A percentile compares a stretch with the other conserved stretches of the same genome.
These are phyloP conservation scores for Fusarium penzigii DNA, from an alignment of 2,329 filamentous ascomycete species.

Conservation along the genomic window DNA sequence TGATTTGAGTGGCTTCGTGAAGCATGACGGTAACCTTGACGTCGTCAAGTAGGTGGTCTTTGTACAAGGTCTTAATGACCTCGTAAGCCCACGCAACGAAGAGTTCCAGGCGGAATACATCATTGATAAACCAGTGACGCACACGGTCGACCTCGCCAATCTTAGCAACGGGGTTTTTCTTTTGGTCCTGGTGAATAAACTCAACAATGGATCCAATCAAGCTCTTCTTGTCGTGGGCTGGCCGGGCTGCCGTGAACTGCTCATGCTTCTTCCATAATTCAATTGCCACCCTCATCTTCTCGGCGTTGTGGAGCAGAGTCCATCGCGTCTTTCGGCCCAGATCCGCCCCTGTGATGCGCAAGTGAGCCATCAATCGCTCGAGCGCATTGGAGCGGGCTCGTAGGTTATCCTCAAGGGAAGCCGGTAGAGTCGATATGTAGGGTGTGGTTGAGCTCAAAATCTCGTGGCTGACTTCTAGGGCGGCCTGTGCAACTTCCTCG, in stretches of 20 bases:
- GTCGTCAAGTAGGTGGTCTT: constrained; percentile 59
- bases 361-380: constrained; percentile 70
- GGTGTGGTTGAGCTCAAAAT: constrained; percentile 77
- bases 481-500: constrained; percentile 74
- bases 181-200: constrained; percentile 75
- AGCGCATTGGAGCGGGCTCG: constrained; percentile 71
- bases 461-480: constrained; percentile 75
- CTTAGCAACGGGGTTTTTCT: constrained; percentile 64
- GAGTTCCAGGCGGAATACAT: constrained; percentile 70
- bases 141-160: constrained; percentile 75
- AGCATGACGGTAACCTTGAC: constrained; percentile 55
- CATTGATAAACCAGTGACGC: constrained; percentile 83
- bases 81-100: constrained; percentile 80
- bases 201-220: constrained; percentile 74
- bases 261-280: constrained; percentile 83
- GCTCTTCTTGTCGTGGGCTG: constrained; percentile 64
- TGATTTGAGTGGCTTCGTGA: constrained; percentile 67
- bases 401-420: constrained; percentile 81
- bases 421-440: constrained; percentile 71
- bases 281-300: constrained; percentile 81
- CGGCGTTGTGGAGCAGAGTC: constrained; percentile 83
- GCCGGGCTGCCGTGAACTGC: constrained; percentile 59
- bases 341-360: constrained; percentile 65
- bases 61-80: constrained; percentile 71
- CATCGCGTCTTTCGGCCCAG: constrained; percentile 72